Percentiles rank a stretch among this genome's conserved stretches.
Conservation (phyloP, 129 eudicot species). For the Helianthus tuberosus region DNA sequence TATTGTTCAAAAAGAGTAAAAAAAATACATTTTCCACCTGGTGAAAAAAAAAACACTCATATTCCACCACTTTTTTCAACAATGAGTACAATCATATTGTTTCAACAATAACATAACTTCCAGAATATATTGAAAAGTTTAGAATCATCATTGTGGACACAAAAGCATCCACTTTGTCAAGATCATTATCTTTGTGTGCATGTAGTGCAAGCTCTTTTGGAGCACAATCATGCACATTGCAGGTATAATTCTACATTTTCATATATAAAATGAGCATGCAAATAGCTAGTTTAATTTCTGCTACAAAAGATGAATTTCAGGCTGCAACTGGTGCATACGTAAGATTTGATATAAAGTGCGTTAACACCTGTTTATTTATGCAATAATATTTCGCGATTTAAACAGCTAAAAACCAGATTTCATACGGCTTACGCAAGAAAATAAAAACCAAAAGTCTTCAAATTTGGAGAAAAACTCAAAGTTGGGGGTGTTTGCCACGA, state of each 20-base stretch:
- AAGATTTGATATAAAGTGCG: slow-evolving; percentile 38
- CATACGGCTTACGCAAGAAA: neutral
- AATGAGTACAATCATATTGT: too few relatives aligned
- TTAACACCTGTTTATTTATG: too few relatives aligned
- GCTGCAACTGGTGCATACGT: slow-evolving; percentile 36
- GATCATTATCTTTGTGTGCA: slow-evolving; percentile 31
- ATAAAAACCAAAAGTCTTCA: neutral
- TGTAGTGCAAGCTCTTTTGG: slow-evolving; percentile 45
- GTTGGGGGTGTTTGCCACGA: neutral
- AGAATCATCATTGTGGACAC: slow-evolving; percentile 32
- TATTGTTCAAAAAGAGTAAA: too few relatives aligned
- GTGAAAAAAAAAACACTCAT: too few relatives aligned
- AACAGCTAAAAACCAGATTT: neutral
- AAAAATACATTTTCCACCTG: too few relatives aligned
- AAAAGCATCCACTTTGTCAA: slow-evolving; percentile 39
- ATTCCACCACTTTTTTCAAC: too few relatives aligned
- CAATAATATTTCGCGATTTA: too few relatives aligned
- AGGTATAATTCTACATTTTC: slow-evolving; percentile 25
- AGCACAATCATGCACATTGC: slow-evolving; percentile 36
- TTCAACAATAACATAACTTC: too few relatives aligned
- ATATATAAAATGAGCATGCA: neutral
- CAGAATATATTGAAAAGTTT: slow-evolving; percentile 20
- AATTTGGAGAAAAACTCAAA: neutral
- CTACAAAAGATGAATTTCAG: slow-evolving; percentile 35
- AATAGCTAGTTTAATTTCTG: slow-evolving; percentile 43